Conservation (phyloP, 2,329 filamentous ascomycete species). For the Aspergillus sojae region DNA sequence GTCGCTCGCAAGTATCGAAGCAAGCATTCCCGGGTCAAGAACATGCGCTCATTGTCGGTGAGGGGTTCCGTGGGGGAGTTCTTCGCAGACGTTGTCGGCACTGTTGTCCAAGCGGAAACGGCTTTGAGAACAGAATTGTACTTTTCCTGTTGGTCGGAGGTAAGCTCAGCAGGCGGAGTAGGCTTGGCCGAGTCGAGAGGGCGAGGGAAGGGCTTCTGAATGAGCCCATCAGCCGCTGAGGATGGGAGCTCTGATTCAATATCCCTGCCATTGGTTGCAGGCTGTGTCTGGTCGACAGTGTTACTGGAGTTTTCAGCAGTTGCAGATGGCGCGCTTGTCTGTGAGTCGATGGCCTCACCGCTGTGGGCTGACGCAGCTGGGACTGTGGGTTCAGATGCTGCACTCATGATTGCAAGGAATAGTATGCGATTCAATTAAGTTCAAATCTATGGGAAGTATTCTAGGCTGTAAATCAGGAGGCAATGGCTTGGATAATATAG, state of each 20-base stretch:
- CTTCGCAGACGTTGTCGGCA: constrained; percentile 66
- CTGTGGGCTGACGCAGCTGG: constrained; percentile 5
- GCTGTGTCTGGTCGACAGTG: constrained; percentile 5
- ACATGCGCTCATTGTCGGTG: constrained; percentile 79
- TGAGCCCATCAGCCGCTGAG: constrained; percentile 42
- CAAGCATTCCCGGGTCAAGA: constrained; percentile 89
- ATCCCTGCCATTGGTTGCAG: constrained; percentile 14
- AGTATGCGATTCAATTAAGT: neutral
- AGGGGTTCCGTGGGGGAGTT: constrained; percentile 63
- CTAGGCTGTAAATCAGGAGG: neutral
- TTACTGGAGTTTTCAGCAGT: constrained; percentile 6
- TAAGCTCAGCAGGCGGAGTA: constrained; percentile 61
- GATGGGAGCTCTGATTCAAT: constrained; percentile 36
- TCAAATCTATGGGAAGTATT: neutral
- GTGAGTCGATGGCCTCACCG: constrained; percentile 8
- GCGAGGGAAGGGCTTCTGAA: constrained; percentile 61
- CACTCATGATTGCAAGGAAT: constrained; percentile 15
- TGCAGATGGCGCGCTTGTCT: constrained; percentile 10
- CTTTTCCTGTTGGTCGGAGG: constrained; percentile 75
- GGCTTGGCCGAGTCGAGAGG: constrained; percentile 64
- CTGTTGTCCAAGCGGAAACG: constrained; percentile 70
- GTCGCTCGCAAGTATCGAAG: constrained; percentile 90
- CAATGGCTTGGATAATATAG: constrained; percentile 6
- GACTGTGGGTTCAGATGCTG: constrained; percentile 14
- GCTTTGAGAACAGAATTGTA: constrained; percentile 75